Conservation (phyloP, 192 early-diverging fungal genomes). For the Diversispora epigaea region DNA sequence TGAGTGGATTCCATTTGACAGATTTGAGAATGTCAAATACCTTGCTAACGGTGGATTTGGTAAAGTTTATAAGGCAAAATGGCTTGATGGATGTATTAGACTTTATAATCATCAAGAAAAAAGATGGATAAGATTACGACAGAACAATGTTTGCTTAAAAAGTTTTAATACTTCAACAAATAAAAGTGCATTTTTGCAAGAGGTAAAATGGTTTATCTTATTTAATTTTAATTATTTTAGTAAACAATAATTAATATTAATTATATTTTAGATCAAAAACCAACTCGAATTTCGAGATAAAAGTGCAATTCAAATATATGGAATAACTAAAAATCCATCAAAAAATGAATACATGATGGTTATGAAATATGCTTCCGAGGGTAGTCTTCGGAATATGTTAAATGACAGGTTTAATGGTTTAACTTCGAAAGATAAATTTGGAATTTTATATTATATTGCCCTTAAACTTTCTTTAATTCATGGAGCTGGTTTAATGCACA, state of each 20-base stretch:
- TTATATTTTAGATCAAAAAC: not conserved
- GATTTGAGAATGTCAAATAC: not conserved
- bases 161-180: not conserved
- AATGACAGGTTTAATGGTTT: not conserved
- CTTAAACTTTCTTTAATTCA: not conserved
- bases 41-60: slow-evolving; percentile 16
- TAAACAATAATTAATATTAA: not conserved
- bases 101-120: not conserved
- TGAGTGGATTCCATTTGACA: slow-evolving; percentile 20
- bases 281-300: not conserved
- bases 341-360: not conserved
- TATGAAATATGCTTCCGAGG: not conserved
- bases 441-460: not conserved
- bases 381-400: not conserved
- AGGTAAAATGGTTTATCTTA: not conserved
- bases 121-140: not conserved
- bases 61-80: not conserved
- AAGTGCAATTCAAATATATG: not conserved
- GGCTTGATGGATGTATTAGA: not conserved
- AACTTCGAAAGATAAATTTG: not conserved
- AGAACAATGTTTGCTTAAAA: slow-evolving; percentile 8
- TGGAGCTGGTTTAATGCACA: not conserved
- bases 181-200: not conserved
- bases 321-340: not conserved
- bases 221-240: not conserved